Conservation (phyloP, 345 rosid genomes). For the Clausena lansium region DNA sequence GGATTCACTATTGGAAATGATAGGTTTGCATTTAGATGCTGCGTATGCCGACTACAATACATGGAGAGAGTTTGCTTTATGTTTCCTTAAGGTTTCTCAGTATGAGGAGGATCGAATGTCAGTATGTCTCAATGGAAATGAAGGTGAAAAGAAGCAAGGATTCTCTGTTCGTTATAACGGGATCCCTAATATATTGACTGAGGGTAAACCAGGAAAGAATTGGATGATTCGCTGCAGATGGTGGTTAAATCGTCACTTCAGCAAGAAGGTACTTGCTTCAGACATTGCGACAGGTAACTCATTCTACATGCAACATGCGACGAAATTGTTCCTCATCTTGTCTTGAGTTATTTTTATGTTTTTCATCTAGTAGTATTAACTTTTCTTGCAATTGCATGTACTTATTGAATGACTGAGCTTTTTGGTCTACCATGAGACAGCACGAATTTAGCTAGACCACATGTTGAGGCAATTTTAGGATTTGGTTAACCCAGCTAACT, state of each 20-base stretch:
- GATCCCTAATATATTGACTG: constrained; percentile 39
- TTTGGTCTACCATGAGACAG: not conserved
- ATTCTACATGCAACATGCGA: not conserved
- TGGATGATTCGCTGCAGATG: constrained; percentile 41
- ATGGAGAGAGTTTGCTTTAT: constrained; percentile 77
- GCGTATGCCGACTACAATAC: constrained; percentile 34
- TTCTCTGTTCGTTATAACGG: constrained; percentile 32
- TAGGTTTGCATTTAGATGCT: constrained; percentile 83
- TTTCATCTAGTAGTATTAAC: not conserved
- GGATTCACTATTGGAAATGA: constrained; percentile 64
- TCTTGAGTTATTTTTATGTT: not conserved
- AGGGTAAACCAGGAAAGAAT: constrained; percentile 31
- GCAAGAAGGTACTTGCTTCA: constrained; percentile 41
- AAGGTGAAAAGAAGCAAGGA: constrained; percentile 25
- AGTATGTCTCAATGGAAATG: constrained; percentile 36
- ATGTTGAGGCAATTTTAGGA: no score
- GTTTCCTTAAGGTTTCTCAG: constrained; percentile 48
- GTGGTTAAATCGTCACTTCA: constrained; percentile 44
- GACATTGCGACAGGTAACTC: constrained; percentile 22
- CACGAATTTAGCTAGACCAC: no score
- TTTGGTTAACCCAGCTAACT: no score
- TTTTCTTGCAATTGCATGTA: not conserved
- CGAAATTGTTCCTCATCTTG: not conserved
- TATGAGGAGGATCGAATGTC: constrained; percentile 67
- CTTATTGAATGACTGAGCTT: not conserved